phyloP scores from a whole-genome alignment of 768 basidiomycete species.

The Calocybe cyanea region DNA sequence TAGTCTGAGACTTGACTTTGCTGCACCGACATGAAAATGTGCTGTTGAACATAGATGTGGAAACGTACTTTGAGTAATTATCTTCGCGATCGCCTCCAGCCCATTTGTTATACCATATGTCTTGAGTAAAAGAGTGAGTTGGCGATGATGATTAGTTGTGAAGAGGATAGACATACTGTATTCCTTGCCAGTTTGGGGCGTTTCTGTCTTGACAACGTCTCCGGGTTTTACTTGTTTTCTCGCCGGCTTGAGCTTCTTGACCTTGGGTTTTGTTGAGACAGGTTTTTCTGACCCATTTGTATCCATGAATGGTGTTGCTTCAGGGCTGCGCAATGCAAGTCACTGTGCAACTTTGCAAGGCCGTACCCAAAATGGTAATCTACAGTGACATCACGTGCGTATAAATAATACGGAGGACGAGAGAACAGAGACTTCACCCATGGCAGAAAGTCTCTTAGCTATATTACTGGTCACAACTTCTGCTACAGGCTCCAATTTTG shows the following conservation, averaged over 20 bases:
- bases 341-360: too few species aligned
- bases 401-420: too few species aligned
- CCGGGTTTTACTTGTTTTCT: constrained; percentile 89
- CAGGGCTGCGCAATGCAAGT: too few species aligned
- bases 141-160: background rate
- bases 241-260: constrained; percentile 84
- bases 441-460: constrained; percentile 79
- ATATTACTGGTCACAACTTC: constrained; percentile 83
- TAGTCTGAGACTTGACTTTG: constrained; percentile 91
- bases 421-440: constrained; percentile 18
- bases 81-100: constrained; percentile 99
- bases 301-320: constrained; percentile 24
- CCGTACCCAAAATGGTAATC: too few species aligned
- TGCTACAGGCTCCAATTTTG: constrained; percentile 71
- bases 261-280: constrained; percentile 8
- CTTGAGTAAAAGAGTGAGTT: constrained; percentile 31
- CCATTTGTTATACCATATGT: constrained; percentile 99
- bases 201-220: constrained; percentile 85
- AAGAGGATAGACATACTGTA: constrained; percentile 64
- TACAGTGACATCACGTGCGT: too few species aligned
- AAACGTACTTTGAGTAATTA: constrained; percentile 84
- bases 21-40: constrained; percentile 33
- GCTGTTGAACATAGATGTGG: background rate
- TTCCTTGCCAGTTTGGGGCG: constrained; percentile 90
- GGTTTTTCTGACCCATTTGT: constrained; percentile 22